Percentiles rank a stretch among this genome's conserved stretches.
phyloP scores from a whole-genome alignment of 371 early-diverging fungal species.

The Conidiobolus coronatus region DNA sequence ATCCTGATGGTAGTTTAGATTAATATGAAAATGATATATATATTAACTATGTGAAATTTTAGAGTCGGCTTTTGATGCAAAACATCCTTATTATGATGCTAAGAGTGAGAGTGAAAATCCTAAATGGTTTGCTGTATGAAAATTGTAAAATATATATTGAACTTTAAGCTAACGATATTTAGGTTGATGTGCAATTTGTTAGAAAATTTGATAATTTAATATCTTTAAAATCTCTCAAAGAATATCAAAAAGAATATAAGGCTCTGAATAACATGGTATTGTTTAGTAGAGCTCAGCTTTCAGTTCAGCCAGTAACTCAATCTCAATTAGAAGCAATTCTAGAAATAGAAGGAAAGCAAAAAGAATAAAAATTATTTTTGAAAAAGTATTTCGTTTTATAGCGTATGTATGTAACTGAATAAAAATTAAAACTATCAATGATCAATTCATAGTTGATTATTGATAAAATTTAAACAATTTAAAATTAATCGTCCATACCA shows the following conservation, averaged over 20 bases:
- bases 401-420: background rate
- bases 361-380: no score
- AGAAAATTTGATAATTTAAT: constrained; percentile 23
- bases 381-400: background rate
- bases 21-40: background rate
- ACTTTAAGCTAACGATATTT: constrained; percentile 23
- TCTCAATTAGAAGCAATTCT: constrained; percentile 28
- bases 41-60: background rate
- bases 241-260: constrained; percentile 20
- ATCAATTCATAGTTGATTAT: background rate
- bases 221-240: constrained; percentile 28
- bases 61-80: constrained; percentile 29
- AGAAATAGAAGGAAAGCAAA: background rate
- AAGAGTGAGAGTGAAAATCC: constrained; percentile 14
- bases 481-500: constrained; percentile 24
- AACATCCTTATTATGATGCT: constrained; percentile 35
- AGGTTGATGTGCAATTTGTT: constrained; percentile 36
- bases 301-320: constrained; percentile 33
- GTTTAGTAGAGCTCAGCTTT: constrained; percentile 32
- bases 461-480: background rate
- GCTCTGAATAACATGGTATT: constrained; percentile 27
- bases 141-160: no score
- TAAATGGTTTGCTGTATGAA: constrained; percentile 3
- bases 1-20: constrained; percentile 19
- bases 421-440: background rate